Evolutionary conservation across 139 green algal species (phyloP).

Genomic region (Astrephomene gubernaculifera): DNA sequence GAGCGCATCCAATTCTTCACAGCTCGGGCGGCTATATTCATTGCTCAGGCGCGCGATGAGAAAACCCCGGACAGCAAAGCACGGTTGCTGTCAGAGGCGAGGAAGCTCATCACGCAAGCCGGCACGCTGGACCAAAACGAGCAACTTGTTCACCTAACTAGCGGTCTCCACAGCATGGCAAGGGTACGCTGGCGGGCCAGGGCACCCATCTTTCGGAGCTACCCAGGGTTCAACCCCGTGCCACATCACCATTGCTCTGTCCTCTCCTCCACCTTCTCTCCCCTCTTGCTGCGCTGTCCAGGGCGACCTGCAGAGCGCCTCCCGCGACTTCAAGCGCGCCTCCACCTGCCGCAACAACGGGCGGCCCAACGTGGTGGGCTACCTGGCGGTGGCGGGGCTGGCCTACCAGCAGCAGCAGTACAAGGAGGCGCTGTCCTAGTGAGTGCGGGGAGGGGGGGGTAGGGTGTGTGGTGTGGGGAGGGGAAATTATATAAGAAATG

Average conservation of each 20-base stretch:
- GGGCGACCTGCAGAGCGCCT: constrained; percentile 1
- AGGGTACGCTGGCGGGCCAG: constrained; percentile 54
- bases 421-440: constrained; percentile 69
- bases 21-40: constrained; percentile 72
- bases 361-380: constrained; percentile 64
- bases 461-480: too few species aligned
- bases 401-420: constrained; percentile 71
- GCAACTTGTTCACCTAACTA: constrained; percentile 74
- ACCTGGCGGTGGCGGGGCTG: constrained; percentile 73
- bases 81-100: constrained; percentile 52
- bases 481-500: too few species aligned
- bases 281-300: not conserved
- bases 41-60: constrained; percentile 53
- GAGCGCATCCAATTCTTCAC: constrained; percentile 84
- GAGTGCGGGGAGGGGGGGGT: constrained; percentile 18
- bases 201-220: not conserved
- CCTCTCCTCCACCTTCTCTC: not conserved
- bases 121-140: constrained; percentile 58
- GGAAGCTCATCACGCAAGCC: constrained; percentile 55
- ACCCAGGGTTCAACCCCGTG: not conserved
- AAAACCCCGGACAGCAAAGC: constrained; percentile 43
- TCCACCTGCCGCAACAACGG: constrained; percentile 61
- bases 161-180: constrained; percentile 67
- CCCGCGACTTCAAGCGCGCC: constrained; percentile 62
- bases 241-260: not conserved